Evolutionary conservation across 257 asterid genomes (phyloP).

Genomic region (Capsicum baccatum): DNA sequence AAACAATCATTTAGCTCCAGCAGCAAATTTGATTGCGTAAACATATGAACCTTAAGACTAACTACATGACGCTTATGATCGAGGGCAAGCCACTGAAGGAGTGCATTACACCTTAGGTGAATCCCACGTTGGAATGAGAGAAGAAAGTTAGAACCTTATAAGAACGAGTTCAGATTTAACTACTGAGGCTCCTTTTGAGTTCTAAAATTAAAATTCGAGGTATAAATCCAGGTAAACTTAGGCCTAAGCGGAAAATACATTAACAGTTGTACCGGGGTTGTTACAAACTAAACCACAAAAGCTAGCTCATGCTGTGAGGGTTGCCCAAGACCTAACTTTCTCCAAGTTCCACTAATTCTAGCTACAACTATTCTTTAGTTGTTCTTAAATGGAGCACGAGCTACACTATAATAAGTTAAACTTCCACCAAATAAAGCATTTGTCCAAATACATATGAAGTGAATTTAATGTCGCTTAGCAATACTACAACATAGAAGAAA

Average conservation of each 20-base stretch:
- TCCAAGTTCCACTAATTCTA: not conserved
- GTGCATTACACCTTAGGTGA: too few relatives aligned
- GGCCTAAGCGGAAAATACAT: too few relatives aligned
- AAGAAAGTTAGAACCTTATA: too few relatives aligned
- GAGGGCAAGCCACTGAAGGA: too few relatives aligned
- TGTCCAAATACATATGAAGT: not conserved
- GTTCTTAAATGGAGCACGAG: not conserved
- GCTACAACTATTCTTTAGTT: not conserved
- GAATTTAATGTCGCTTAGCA: slow-evolving; percentile 19
- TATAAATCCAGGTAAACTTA: too few relatives aligned
- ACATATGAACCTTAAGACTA: not conserved
- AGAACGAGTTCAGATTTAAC: too few relatives aligned
- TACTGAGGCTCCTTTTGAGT: too few relatives aligned
- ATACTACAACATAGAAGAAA: not conserved
- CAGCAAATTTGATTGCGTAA: not conserved
- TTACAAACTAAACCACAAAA: not conserved
- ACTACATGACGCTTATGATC: not conserved
- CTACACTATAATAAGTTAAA: too few relatives aligned
- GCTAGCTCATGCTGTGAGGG: not conserved
- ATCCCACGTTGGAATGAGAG: too few relatives aligned
- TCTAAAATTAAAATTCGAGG: too few relatives aligned
- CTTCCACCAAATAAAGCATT: too few relatives aligned
- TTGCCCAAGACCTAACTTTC: not conserved
- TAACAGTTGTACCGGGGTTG: too few relatives aligned
- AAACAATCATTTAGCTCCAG: not conserved